Percentiles rank a stretch among this genome's conserved stretches.
Evolutionary conservation across 768 basidiomycete species (phyloP).

Genomic region (Psilocybe sp.): DNA sequence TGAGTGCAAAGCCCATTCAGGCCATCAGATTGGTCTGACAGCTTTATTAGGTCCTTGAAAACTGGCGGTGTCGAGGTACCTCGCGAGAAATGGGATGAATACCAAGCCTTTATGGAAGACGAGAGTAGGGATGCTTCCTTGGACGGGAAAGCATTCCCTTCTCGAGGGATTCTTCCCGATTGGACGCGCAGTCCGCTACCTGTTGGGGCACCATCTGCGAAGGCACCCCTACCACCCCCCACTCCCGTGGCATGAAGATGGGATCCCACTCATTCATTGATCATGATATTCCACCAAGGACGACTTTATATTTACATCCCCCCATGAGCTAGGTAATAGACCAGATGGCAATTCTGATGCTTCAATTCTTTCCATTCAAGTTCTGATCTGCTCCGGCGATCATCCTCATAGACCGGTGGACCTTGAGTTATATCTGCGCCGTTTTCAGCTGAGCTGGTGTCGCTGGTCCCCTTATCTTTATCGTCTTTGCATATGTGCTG

Average conservation of each 20-base stretch:
- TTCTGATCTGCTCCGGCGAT: too few species aligned
- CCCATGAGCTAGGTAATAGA: too few species aligned
- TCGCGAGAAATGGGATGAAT: constrained; percentile 86
- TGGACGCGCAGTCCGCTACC: constrained; percentile 73
- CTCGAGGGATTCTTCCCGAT: constrained; percentile 63
- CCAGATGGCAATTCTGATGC: too few species aligned
- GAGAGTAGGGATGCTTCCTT: constrained; percentile 34
- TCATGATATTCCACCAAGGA: not conserved
- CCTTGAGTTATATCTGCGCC: too few species aligned
- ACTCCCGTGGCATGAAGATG: not conserved
- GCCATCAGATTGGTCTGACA: constrained; percentile 3
- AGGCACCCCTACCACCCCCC: constrained; percentile 6
- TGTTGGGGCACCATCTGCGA: constrained; percentile 62
- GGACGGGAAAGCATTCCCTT: constrained; percentile 29
- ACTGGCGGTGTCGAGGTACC: constrained; percentile 80
- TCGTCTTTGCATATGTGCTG: too few species aligned
- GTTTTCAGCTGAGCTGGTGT: too few species aligned
- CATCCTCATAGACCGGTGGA: too few species aligned
- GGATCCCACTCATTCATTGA: not conserved
- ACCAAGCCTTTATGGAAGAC: constrained; percentile 41
- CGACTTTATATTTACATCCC: too few species aligned
- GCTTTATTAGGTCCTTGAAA: constrained; percentile 65
- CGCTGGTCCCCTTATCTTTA: too few species aligned
- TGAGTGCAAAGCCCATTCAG: constrained; percentile 32
- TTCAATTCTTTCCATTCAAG: too few species aligned